phyloP scores from a whole-genome alignment of 2,329 filamentous ascomycete species.

The Sporothrix brunneoviolacea region DNA sequence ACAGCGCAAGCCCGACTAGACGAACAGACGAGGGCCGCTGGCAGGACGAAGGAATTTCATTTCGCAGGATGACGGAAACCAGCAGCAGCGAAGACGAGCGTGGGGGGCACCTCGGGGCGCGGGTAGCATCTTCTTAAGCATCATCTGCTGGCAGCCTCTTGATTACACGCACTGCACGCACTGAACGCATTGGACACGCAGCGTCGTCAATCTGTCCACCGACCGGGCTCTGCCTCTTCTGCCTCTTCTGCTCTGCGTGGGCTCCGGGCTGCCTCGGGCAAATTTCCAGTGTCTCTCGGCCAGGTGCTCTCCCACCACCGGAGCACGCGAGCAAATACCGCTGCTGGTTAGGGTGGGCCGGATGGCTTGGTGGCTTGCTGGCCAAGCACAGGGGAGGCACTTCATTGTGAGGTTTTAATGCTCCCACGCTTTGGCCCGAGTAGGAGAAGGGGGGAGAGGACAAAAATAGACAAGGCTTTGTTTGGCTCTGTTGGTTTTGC shows the following conservation, averaged over 20 bases:
- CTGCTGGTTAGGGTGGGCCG: not conserved
- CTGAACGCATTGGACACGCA: too few species aligned
- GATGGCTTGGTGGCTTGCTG: too few species aligned
- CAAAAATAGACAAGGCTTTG: too few species aligned
- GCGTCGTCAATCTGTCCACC: too few species aligned
- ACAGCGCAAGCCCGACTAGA: not conserved
- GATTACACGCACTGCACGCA: too few species aligned
- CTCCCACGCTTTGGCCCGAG: too few species aligned
- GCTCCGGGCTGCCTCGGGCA: not conserved
- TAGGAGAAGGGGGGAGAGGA: too few species aligned
- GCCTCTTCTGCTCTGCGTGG: too few species aligned
- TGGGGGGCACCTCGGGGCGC: not conserved
- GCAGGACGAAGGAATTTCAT: not conserved
- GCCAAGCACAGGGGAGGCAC: not conserved
- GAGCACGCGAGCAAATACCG: slow-evolving; percentile 10
- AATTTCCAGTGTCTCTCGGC: not conserved
- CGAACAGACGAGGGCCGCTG: not conserved
- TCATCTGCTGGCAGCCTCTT: too few species aligned
- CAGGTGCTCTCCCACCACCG: not conserved
- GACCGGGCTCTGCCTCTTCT: too few species aligned
- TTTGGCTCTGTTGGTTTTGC: too few species aligned
- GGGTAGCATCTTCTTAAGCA: too few species aligned
- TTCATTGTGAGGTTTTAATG: not conserved
- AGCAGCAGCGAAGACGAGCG: not conserved
- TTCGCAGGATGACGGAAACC: not conserved